phyloP scores from a whole-genome alignment of 1,284 basidiomycete genomes.

The Agroathelia rolfsii region DNA sequence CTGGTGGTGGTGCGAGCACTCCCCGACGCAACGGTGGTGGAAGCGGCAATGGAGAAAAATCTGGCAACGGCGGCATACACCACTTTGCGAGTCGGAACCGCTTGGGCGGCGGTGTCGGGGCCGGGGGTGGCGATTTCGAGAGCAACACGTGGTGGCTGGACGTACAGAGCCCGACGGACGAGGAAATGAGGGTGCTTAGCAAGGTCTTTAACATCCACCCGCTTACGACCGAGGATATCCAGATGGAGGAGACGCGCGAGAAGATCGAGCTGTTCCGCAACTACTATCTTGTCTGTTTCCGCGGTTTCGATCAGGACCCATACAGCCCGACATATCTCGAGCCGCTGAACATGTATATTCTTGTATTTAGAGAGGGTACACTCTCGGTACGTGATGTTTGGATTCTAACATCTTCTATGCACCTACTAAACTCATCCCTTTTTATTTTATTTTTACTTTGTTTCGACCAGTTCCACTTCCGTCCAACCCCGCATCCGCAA shows the following conservation, averaged over 20 bases:
- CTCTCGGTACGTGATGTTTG: constrained; percentile 56
- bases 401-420: not conserved
- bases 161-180: constrained; percentile 88
- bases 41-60: too few relatives aligned
- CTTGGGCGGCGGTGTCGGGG: too few relatives aligned
- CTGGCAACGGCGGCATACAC: too few relatives aligned
- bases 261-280: constrained; percentile 99
- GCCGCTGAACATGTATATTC: constrained; percentile 99
- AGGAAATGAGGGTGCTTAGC: constrained; percentile 95
- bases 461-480: constrained; percentile 83
- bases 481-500: constrained; percentile 94
- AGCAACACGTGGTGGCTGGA: constrained; percentile 97
- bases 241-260: constrained; percentile 98
- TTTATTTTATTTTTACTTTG: constrained; percentile 3
- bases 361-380: constrained; percentile 98
- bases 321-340: constrained; percentile 97
- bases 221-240: constrained; percentile 97
- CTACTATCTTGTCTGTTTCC: constrained; percentile 99
- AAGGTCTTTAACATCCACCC: constrained; percentile 97
- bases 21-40: too few relatives aligned
- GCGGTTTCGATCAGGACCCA: constrained; percentile 97
- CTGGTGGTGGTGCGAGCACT: too few relatives aligned
- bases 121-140: constrained; percentile 45
- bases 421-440: too few relatives aligned
- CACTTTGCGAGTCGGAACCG: too few relatives aligned